Evolutionary conservation across 805 yeast species (phyloP).

Genomic region (Candida arabinofermentans): DNA sequence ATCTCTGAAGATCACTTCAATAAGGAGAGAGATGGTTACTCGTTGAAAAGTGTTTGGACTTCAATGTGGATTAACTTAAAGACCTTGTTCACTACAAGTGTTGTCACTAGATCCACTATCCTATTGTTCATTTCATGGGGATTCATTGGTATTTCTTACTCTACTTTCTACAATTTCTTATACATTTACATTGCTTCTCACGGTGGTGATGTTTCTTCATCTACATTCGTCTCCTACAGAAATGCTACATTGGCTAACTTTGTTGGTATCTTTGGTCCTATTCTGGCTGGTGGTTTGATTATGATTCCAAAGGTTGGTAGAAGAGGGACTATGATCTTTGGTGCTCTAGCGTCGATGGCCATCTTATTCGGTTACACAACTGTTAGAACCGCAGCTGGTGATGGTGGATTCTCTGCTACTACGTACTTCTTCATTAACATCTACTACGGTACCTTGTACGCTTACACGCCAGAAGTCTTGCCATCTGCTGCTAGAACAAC

Average conservation of each 20-base stretch:
- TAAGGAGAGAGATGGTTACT: constrained; percentile 20
- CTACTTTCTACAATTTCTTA: constrained; percentile 50
- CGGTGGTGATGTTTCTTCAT: constrained; percentile 44
- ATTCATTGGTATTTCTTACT: constrained; percentile 54
- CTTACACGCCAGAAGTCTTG: constrained; percentile 64
- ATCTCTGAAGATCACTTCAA: constrained; percentile 26
- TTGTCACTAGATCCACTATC: constrained; percentile 41
- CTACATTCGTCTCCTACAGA: constrained; percentile 40
- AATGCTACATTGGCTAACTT: constrained; percentile 45
- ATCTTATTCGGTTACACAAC: constrained; percentile 61
- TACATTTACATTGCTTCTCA: constrained; percentile 48
- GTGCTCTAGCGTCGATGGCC: constrained; percentile 52
- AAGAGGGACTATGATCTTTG: constrained; percentile 51
- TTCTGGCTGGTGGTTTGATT: constrained; percentile 42
- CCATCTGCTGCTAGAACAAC: constrained; percentile 53
- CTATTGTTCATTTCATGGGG: constrained; percentile 52
- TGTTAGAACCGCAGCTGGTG: constrained; percentile 50
- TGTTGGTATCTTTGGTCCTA: constrained; percentile 49
- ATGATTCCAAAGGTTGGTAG: constrained; percentile 41
- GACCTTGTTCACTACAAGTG: constrained; percentile 42
- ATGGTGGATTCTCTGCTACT: constrained; percentile 46
- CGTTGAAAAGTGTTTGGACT: constrained; percentile 25
- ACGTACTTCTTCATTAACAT: constrained; percentile 46
- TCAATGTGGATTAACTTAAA: constrained; percentile 37
- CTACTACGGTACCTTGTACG: constrained; percentile 57